Evolutionary conservation across 2,329 filamentous ascomycete genomes (phyloP).

Genomic region (Botryotinia globosa): DNA sequence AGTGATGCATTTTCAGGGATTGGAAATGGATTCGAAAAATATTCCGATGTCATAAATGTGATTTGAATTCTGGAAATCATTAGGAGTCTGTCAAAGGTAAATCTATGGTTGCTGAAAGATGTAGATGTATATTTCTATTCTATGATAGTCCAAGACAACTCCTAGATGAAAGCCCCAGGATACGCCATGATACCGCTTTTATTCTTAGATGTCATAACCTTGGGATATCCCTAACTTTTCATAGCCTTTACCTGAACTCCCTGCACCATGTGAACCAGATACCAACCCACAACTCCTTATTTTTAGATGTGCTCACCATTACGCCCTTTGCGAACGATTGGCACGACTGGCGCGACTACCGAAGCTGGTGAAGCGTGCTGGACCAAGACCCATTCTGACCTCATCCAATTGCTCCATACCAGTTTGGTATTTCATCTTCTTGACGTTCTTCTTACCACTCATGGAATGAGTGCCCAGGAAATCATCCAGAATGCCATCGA

Average conservation of each 20-base stretch:
- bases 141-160: neutral
- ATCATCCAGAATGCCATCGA: slow-evolving; percentile 88
- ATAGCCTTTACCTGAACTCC: slow-evolving; percentile 14
- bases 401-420: slow-evolving; percentile 91
- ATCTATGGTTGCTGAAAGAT: neutral
- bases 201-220: neutral
- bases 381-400: slow-evolving; percentile 75
- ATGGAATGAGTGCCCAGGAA: slow-evolving; percentile 76
- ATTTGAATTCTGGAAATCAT: neutral
- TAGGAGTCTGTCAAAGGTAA: neutral
- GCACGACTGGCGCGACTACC: slow-evolving; percentile 22
- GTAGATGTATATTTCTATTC: slow-evolving; percentile 6
- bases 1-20: neutral
- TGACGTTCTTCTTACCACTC: slow-evolving; percentile 69
- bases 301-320: neutral
- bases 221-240: slow-evolving; percentile 9
- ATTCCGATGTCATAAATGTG: neutral
- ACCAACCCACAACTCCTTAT: neutral
- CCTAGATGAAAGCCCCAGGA: neutral
- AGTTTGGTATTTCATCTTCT: slow-evolving; percentile 75
- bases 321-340: slow-evolving; percentile 28
- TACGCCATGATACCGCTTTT: slow-evolving; percentile 10
- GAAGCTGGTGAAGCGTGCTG: slow-evolving; percentile 56
- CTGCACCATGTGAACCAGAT: slow-evolving; percentile 5
- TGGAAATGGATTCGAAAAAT: neutral